These are phyloP conservation scores for Chenopodium berlandieri DNA, from an alignment of 148 eudicot genomes.

Conservation along the genomic window DNA sequence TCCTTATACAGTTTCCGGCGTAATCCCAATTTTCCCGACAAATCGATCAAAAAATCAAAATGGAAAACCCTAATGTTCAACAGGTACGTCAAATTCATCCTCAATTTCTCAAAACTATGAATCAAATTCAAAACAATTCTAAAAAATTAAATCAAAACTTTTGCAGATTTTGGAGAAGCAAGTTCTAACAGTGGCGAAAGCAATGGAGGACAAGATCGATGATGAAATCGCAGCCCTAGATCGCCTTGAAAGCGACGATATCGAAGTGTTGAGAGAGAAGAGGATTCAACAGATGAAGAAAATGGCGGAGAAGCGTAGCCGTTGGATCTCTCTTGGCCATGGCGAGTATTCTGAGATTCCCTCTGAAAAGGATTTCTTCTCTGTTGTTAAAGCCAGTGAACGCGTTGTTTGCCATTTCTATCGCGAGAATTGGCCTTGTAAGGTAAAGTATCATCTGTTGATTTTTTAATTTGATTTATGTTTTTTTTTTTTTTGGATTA, in stretches of 20 bases:
- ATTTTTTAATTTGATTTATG: neutral
- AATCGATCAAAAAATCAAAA: slow-evolving; percentile 15
- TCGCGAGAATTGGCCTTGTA: slow-evolving; percentile 99
- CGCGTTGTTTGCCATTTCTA: slow-evolving; percentile 94
- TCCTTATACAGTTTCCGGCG: neutral
- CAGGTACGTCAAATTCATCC: slow-evolving; percentile 41
- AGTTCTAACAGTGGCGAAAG: slow-evolving; percentile 75
- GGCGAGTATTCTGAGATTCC: slow-evolving; percentile 88
- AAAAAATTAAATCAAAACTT: no score
- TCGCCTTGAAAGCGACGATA: slow-evolving; percentile 72
- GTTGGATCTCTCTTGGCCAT: slow-evolving; percentile 85
- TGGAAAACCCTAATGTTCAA: slow-evolving; percentile 67
- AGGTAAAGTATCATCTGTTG: slow-evolving; percentile 33
- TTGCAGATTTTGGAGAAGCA: slow-evolving; percentile 85
- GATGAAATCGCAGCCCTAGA: slow-evolving; percentile 85
- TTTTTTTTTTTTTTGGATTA: no score
- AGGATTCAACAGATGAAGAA: slow-evolving; percentile 93
- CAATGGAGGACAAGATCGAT: slow-evolving; percentile 86
- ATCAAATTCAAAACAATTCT: neutral
- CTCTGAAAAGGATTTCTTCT: slow-evolving; percentile 79
- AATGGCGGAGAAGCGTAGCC: slow-evolving; percentile 86
- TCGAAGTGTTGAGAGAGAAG: slow-evolving; percentile 81
- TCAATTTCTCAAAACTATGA: neutral
- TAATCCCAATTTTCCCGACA: no score
- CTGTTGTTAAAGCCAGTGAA: slow-evolving; percentile 78